These are phyloP conservation scores for Citrus medica DNA, from an alignment of 345 rosid genomes.

Conservation along the genomic window DNA sequence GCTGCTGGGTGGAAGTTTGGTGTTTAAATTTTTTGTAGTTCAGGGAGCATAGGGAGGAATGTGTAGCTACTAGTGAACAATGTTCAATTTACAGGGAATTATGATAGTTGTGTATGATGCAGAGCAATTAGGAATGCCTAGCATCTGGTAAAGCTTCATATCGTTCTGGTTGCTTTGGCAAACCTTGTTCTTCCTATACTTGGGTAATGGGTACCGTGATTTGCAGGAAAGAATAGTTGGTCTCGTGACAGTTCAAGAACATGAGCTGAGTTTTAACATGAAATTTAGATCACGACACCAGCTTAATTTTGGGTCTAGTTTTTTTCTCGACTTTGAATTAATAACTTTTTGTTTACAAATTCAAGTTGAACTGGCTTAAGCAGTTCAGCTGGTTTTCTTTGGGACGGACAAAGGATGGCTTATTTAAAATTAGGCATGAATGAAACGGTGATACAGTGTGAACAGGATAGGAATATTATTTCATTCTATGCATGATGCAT, in stretches of 20 bases:
- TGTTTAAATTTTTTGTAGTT: too few relatives aligned
- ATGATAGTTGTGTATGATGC: neutral
- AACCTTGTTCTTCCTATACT: too few relatives aligned
- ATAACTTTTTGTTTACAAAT: neutral
- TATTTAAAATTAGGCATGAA: neutral
- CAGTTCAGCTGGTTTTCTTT: neutral
- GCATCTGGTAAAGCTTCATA: neutral
- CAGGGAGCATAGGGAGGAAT: neutral
- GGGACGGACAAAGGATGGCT: neutral
- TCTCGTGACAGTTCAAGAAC: neutral
- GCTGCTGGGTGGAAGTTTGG: neutral
- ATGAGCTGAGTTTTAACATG: neutral
- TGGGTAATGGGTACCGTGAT: neutral
- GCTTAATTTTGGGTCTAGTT: neutral
- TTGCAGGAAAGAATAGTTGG: neutral
- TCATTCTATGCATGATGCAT: neutral
- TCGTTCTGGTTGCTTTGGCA: neutral
- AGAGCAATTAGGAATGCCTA: neutral
- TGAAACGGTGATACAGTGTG: conserved; percentile 7
- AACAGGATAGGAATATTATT: neutral
- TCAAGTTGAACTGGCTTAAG: neutral
- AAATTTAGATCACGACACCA: neutral
- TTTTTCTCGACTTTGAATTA: neutral
- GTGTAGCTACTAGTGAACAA: neutral
- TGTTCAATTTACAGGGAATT: neutral